Base-by-base conservation (phyloP, 169 alveolate species). In the Perkinsus olseni region DNA sequence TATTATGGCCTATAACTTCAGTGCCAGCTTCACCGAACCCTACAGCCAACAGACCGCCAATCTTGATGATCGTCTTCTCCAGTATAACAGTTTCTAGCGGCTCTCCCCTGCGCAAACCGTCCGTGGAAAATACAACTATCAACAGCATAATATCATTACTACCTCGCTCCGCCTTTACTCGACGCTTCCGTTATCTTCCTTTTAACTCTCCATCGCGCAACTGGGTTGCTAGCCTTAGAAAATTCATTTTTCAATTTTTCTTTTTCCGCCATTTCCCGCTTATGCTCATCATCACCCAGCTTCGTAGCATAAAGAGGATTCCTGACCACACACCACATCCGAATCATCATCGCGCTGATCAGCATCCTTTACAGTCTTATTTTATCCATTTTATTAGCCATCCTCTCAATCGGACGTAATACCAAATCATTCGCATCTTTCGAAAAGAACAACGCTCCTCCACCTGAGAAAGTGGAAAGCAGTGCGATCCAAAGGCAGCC, bases 11-110 rank as follows among this genome's bases (percentile, higher is more conserved):
- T 21, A 98, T 98, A n/a, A 98, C 97, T 93, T 96, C 96, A 3
- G 99, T 98, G 20, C 99, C 99, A 45, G 99, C 99, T 91, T 98
- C 99, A 21, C 99, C 99, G 93, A 98, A 98, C 0, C 99, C 99
- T 38, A 96, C 97, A 38, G 98, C 98, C n/a, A 97, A 96, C 37
- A 97, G 92, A 0, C 98, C 98, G 0, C 98, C 98, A 36, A 98
- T 97, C 93, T 97, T 98, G 74, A 96, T 96, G 50, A 98, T 97
- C 4, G 99, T 97, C 92, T 97, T 96, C 95, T 98, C 99, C 45
- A 98, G 91, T 28, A 97, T 94, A 39, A 94, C 97, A 20, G 98
- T 97, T 95, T 97, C 99, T 93, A 93, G 91, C n/a, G 92, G 92
- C 91, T 40, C 91, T 38, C 92, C 39, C 11, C 50, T 40, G 50